These are phyloP conservation scores for Globisporangium solare DNA, from an alignment of 352 stramenopile species.

Conservation along the genomic window DNA sequence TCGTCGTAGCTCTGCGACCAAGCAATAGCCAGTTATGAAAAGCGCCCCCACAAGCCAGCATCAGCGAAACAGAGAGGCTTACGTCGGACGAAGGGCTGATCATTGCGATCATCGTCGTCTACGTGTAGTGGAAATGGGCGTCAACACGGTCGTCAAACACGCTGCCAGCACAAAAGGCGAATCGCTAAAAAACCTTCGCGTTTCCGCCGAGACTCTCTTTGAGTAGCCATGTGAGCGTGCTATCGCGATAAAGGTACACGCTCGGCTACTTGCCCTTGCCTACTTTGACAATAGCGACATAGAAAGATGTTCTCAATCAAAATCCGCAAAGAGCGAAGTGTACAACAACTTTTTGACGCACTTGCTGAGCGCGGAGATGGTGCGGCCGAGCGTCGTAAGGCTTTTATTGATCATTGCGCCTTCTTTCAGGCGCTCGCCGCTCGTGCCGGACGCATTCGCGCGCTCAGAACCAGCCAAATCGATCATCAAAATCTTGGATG, in stretches of 20 bases:
- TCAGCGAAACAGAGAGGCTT: constrained; percentile 3
- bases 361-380: constrained; percentile 86
- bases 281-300: too few relatives aligned
- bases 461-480: constrained; percentile 82
- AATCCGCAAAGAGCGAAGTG: too few relatives aligned
- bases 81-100: constrained; percentile 71
- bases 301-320: too few relatives aligned
- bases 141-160: background rate
- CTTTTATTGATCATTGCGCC: constrained; percentile 92
- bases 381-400: constrained; percentile 83
- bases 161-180: background rate
- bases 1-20: constrained; percentile 69
- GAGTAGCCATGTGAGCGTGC: constrained; percentile 81
- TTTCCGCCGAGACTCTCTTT: constrained; percentile 85
- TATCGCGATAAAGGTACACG: constrained; percentile 86
- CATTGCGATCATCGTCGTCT: constrained; percentile 89
- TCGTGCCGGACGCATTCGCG: constrained; percentile 74
- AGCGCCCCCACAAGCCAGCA: background rate
- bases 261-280: constrained; percentile 27
- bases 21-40: background rate
- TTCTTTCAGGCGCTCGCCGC: constrained; percentile 87
- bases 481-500: constrained; percentile 85
- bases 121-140: background rate
- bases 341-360: constrained; percentile 9
- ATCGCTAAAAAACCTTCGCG: constrained; percentile 54